Evolutionary conservation across 345 rosid genomes (phyloP).

Genomic region (Hypericum perforatum): DNA sequence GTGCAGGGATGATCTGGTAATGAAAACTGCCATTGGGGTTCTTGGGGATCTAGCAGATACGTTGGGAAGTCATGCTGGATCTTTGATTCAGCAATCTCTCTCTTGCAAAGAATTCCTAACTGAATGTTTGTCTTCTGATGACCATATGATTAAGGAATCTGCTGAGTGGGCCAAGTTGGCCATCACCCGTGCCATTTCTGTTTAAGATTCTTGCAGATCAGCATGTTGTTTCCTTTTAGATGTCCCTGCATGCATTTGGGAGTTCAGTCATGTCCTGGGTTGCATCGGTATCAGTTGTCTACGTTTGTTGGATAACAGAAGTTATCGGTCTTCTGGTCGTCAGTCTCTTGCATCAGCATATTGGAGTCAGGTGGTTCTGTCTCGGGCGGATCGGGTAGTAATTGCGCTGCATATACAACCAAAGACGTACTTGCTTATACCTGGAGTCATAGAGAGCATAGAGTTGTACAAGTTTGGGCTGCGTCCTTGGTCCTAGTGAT

Average conservation of each 20-base stretch:
- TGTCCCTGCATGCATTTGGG: not conserved
- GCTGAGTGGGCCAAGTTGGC: conserved; percentile 6
- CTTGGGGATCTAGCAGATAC: conserved; percentile 8
- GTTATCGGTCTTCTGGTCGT: not conserved
- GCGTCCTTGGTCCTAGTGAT: not conserved
- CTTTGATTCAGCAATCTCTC: conserved; percentile 4
- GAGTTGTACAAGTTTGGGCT: conserved; percentile 6
- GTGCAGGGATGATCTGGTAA: conserved; percentile 7
- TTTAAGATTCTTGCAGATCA: not conserved
- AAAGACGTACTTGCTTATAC: not conserved
- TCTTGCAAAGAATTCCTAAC: not conserved
- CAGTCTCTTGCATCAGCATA: conserved; percentile 1
- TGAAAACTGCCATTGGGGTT: conserved; percentile 4
- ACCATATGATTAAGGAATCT: conserved; percentile 2
- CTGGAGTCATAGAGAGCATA: conserved; percentile 6
- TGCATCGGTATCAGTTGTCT: conserved; percentile 1
- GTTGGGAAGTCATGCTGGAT: conserved; percentile 2
- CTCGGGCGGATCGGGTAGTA: not conserved
- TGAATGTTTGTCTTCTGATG: conserved; percentile 5
- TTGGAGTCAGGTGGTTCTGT: not conserved
- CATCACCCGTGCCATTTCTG: conserved; percentile 8
- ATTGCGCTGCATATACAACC: conserved; percentile 9
- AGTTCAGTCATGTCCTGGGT: conserved; percentile 1
- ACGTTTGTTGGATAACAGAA: not conserved
- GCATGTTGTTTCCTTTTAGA: not conserved